phyloP scores from a whole-genome alignment of 2,329 filamentous ascomycete species.

The Colletotrichum zoysiae region DNA sequence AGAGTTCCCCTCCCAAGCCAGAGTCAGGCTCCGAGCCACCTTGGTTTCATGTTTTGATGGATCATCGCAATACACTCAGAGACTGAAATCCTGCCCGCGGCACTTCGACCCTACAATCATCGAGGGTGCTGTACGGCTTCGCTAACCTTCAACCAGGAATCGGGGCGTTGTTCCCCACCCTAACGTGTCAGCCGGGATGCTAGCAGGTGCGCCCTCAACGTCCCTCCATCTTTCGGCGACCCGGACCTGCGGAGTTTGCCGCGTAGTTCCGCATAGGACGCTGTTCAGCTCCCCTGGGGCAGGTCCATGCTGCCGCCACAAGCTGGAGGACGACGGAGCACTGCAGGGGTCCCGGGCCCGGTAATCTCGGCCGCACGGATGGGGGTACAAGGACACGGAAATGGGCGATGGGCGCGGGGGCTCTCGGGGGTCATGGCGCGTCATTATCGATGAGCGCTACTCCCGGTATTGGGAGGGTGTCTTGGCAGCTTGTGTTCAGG shows the following conservation, averaged over 20 bases:
- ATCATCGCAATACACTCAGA: not conserved
- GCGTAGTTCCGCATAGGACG: conserved; percentile 16
- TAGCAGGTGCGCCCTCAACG: not conserved
- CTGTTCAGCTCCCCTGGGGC: conserved; percentile 5
- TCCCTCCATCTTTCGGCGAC: not conserved
- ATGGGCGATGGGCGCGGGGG: conserved; percentile 7
- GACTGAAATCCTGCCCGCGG: conserved; percentile 6
- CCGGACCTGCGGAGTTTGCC: conserved; percentile 11
- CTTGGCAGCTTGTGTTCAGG: conserved; percentile 6
- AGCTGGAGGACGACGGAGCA: not conserved
- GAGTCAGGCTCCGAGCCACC: not conserved
- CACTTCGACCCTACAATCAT: not conserved
- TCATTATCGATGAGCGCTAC: not conserved
- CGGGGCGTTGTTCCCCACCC: conserved; percentile 1
- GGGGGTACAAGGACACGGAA: not conserved
- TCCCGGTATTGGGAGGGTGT: not conserved
- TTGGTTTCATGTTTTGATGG: not conserved
- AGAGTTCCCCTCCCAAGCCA: not conserved
- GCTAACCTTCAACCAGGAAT: not conserved
- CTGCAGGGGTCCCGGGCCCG: not conserved
- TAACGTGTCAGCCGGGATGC: conserved; percentile 17
- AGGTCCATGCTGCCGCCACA: not conserved
- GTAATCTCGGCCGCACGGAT: not conserved
- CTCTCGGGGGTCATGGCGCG: not conserved
- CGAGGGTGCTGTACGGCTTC: not conserved